Conservation (phyloP, 768 basidiomycete genomes). For the Amyloporia xantha region DNA sequence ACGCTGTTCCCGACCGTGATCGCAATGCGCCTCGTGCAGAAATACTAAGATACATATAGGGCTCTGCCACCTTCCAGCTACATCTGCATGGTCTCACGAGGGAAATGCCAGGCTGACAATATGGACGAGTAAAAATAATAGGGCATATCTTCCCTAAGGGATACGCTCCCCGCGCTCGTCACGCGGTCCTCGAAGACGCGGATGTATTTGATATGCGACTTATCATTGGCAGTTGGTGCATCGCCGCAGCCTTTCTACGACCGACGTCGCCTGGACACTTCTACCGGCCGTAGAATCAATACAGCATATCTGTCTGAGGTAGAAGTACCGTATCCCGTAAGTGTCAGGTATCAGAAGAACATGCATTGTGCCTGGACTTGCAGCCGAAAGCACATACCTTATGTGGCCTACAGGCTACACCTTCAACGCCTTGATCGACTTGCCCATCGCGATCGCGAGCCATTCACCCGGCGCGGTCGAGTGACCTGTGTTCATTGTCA, state of each 20-base stretch:
- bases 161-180: neutral
- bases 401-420: conserved; percentile 40
- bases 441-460: conserved; percentile 80
- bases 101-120: no score
- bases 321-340: neutral
- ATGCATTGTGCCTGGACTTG: no score
- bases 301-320: neutral
- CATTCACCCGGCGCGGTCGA: conserved; percentile 77
- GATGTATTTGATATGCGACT: neutral
- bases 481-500: conserved; percentile 70
- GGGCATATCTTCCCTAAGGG: no score
- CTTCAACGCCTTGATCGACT: conserved; percentile 74
- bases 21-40: no score
- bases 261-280: no score
- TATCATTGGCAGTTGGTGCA: neutral
- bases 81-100: no score
- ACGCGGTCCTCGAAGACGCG: neutral
- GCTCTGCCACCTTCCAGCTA: no score
- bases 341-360: neutral
- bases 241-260: neutral
- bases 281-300: no score
- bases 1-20: no score
- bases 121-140: no score
- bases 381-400: no score
- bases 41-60: no score